Conservation (phyloP, 148 eudicot genomes). For the Amaranthus cruentus region DNA sequence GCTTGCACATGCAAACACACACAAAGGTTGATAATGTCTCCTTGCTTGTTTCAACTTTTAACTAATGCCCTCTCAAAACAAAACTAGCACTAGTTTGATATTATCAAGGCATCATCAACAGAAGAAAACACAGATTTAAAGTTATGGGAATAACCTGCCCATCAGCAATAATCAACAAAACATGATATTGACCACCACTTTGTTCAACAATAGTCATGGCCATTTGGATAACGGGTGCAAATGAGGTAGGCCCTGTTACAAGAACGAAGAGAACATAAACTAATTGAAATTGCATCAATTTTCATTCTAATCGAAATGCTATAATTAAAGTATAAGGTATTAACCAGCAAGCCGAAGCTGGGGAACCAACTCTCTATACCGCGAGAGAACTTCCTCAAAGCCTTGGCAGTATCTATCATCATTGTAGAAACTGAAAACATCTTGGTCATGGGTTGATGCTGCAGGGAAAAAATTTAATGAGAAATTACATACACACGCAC, state of each 20-base stretch:
- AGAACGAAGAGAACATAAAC: not conserved
- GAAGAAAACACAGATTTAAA: not conserved
- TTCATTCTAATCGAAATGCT: not conserved
- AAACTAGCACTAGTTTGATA: not conserved
- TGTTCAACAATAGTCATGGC: constrained; percentile 92
- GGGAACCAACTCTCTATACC: constrained; percentile 84
- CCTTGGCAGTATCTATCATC: constrained; percentile 81
- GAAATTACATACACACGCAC: not conserved
- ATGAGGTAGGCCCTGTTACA: constrained; percentile 84
- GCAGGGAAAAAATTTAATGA: constrained; percentile 15
- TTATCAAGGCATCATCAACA: not conserved
- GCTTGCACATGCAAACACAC: too few relatives aligned
- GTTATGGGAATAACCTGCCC: constrained; percentile 60
- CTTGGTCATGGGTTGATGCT: constrained; percentile 97
- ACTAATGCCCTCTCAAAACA: too few relatives aligned
- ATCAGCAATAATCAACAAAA: constrained; percentile 88
- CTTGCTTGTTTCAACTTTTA: not conserved
- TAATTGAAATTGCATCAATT: not conserved
- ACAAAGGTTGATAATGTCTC: not conserved
- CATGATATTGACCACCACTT: constrained; percentile 97
- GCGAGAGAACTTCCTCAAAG: constrained; percentile 80
- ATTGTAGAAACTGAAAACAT: constrained; percentile 89
- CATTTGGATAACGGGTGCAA: constrained; percentile 93
- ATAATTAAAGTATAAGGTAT: constrained; percentile 4
- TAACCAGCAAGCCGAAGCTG: constrained; percentile 84